A percentile compares a stretch with the other conserved stretches of the same genome.
Evolutionary conservation across 2,329 filamentous ascomycete species (phyloP).

Genomic region (Fusarium sp.): DNA sequence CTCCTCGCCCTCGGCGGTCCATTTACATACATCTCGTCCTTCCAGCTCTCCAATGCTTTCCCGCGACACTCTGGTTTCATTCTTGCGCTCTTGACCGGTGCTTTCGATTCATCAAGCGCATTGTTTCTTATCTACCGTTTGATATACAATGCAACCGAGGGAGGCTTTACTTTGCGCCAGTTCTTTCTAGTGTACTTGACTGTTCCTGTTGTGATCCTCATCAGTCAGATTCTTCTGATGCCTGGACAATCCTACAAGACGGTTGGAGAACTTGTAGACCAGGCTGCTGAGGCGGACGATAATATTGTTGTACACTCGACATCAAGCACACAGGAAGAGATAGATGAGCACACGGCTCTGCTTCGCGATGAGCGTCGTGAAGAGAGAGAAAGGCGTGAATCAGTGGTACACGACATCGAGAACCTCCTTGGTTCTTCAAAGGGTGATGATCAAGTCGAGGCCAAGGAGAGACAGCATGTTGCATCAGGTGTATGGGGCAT

Average conservation of each 20-base stretch:
- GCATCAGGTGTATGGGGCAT: slow-evolving; percentile 87
- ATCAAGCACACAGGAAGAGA: slow-evolving; percentile 45
- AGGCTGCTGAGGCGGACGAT: slow-evolving; percentile 67
- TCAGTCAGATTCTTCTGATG: slow-evolving; percentile 77
- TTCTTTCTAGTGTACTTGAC: slow-evolving; percentile 80
- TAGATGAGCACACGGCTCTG: slow-evolving; percentile 67
- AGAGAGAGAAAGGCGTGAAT: slow-evolving; percentile 69
- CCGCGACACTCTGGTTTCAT: slow-evolving; percentile 82
- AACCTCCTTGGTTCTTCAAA: slow-evolving; percentile 74
- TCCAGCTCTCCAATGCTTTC: slow-evolving; percentile 87
- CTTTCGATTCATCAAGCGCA: slow-evolving; percentile 85
- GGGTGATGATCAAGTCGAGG: slow-evolving; percentile 70
- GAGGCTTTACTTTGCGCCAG: slow-evolving; percentile 68
- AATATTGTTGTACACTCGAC: slow-evolving; percentile 45
- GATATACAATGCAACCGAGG: slow-evolving; percentile 68
- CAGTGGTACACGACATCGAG: slow-evolving; percentile 76
- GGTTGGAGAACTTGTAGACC: slow-evolving; percentile 81
- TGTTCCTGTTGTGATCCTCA: slow-evolving; percentile 74
- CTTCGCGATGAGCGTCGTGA: slow-evolving; percentile 67
- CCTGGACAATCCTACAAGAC: slow-evolving; percentile 85
- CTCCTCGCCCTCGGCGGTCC: slow-evolving; percentile 82
- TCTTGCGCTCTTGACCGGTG: slow-evolving; percentile 80
- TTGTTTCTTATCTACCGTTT: slow-evolving; percentile 81
- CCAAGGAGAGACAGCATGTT: slow-evolving; percentile 76
- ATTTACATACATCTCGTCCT: slow-evolving; percentile 84